A percentile compares a stretch with the other conserved stretches of the same genome.
Evolutionary conservation across 2,329 filamentous ascomycete genomes (phyloP).

Genomic region (Aspergillus tubingensis): DNA sequence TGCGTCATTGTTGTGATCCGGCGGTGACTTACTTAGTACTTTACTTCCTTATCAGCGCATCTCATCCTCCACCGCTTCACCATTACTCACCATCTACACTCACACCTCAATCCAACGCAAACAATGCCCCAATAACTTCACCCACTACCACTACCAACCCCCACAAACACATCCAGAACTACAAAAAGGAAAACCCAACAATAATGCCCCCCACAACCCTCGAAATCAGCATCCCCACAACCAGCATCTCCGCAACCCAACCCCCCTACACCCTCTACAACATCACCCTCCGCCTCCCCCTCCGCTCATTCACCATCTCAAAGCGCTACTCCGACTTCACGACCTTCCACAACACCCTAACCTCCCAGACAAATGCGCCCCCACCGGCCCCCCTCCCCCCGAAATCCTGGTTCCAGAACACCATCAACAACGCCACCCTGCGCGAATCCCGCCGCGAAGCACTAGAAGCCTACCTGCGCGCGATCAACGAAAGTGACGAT

Average conservation of each 20-base stretch:
- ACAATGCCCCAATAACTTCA: background rate
- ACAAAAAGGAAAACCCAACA: background rate
- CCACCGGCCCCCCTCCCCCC: slow-evolving; percentile 58
- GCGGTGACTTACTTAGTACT: background rate
- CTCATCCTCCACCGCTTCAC: background rate
- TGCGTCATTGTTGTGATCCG: slow-evolving; percentile 11
- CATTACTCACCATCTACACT: slow-evolving; percentile 1
- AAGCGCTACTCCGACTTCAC: slow-evolving; percentile 68
- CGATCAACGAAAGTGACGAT: slow-evolving; percentile 59
- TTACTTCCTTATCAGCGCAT: background rate
- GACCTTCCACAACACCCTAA: slow-evolving; percentile 55
- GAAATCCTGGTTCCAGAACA: slow-evolving; percentile 64
- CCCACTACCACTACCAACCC: background rate
- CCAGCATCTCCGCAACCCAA: slow-evolving; percentile 46
- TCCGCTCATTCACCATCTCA: slow-evolving; percentile 59
- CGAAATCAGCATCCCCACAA: slow-evolving; percentile 54
- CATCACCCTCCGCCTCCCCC: slow-evolving; percentile 61
- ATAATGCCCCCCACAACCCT: slow-evolving; percentile 45
- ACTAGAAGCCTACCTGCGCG: slow-evolving; percentile 60
- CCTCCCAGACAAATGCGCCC: slow-evolving; percentile 51
- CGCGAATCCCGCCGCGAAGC: slow-evolving; percentile 59
- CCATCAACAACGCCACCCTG: slow-evolving; percentile 56
- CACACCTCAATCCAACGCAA: background rate
- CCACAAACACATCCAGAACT: too few species aligned
- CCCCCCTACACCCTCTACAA: slow-evolving; percentile 65